A percentile compares a stretch with the other conserved stretches of the same genome.
phyloP scores from a whole-genome alignment of 495 filamentous ascomycete genomes.

The Penicillium robsamsonii region DNA sequence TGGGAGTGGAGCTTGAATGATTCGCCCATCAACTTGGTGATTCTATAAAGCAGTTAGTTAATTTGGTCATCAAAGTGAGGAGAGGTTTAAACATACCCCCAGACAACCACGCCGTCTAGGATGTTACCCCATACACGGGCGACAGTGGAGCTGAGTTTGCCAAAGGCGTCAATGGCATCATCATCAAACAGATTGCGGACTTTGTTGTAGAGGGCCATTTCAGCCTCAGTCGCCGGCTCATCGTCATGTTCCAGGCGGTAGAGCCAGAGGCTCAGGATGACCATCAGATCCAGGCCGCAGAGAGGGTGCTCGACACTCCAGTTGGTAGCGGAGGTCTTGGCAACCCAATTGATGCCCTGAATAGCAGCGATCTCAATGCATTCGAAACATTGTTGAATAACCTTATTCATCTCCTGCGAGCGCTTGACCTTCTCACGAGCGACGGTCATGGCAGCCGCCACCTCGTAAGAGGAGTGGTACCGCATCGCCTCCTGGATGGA shows the following conservation, averaged over 20 bases:
- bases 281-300: constrained; percentile 95
- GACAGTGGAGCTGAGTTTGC: constrained; percentile 87
- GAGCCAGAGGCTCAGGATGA: constrained; percentile 97
- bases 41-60: constrained; percentile 62
- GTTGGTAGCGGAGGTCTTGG: constrained; percentile 92
- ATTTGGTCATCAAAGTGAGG: not conserved
- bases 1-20: constrained; percentile 97
- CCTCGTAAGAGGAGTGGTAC: constrained; percentile 95
- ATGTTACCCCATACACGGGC: constrained; percentile 96
- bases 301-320: constrained; percentile 99
- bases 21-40: constrained; percentile 96
- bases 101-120: constrained; percentile 97
- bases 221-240: constrained; percentile 87
- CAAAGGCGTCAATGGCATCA: constrained; percentile 74
- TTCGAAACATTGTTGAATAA: constrained; percentile 96
- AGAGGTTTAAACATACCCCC: constrained; percentile 66
- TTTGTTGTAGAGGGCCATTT: constrained; percentile 92
- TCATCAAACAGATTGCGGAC: constrained; percentile 91
- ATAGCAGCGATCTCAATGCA: constrained; percentile 95
- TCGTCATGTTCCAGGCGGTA: constrained; percentile 99
- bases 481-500: constrained; percentile 93
- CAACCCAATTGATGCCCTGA: constrained; percentile 97
- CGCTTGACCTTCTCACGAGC: constrained; percentile 91
- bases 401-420: constrained; percentile 95
- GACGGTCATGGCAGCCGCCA: constrained; percentile 92